phyloP scores from a whole-genome alignment of 1,284 basidiomycete species.

The Leccinum variabile region DNA sequence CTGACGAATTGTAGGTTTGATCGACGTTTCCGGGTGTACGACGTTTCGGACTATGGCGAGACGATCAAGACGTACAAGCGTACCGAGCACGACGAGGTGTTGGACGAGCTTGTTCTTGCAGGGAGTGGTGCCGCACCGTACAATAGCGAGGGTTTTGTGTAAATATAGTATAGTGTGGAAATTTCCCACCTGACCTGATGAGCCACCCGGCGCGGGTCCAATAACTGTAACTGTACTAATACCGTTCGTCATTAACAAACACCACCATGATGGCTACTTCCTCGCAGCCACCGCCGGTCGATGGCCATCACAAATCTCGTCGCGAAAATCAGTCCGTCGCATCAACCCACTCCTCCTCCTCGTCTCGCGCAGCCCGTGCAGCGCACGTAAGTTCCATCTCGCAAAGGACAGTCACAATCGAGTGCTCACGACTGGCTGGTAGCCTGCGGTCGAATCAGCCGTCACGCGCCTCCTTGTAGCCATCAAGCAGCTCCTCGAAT shows the following conservation, averaged over 20 bases:
- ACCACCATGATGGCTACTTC: constrained; percentile 20
- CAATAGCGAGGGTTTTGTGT: constrained; percentile 8
- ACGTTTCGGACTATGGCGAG: constrained; percentile 86
- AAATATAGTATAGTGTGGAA: not conserved
- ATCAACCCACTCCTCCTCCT: constrained; percentile 39
- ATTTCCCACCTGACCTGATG: not conserved
- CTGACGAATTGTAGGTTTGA: constrained; percentile 59
- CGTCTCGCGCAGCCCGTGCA: constrained; percentile 30
- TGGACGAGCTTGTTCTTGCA: constrained; percentile 65
- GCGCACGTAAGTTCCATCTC: constrained; percentile 28
- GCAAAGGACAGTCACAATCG: not conserved
- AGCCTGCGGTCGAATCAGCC: constrained; percentile 85
- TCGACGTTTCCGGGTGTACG: constrained; percentile 84
- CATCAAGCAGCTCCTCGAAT: constrained; percentile 92
- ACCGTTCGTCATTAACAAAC: not conserved
- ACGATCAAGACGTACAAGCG: constrained; percentile 87
- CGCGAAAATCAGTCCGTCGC: constrained; percentile 48
- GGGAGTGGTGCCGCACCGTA: constrained; percentile 49
- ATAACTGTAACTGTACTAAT: too few species aligned
- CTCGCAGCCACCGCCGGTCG: constrained; percentile 16
- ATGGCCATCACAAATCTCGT: constrained; percentile 44
- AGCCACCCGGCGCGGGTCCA: constrained; percentile 1
- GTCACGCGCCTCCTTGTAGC: constrained; percentile 93
- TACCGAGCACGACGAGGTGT: constrained; percentile 69
- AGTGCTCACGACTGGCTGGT: not conserved